Conservation (phyloP, 2,329 filamentous ascomycete genomes). For the Metarhizium humberi region DNA sequence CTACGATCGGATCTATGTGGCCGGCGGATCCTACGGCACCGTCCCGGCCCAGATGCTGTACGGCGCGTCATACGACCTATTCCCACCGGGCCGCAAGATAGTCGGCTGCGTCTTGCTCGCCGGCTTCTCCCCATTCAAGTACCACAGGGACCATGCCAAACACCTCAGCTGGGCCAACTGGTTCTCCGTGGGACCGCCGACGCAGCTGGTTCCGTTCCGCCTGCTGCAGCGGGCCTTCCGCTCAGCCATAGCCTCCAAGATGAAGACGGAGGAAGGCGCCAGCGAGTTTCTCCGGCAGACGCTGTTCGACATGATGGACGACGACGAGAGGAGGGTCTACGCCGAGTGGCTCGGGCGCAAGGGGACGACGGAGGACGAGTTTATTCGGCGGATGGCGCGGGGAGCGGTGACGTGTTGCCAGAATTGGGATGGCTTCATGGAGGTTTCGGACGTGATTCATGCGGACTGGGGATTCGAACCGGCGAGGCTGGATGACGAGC, state of each 20-base stretch:
- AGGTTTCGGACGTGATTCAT: conserved; percentile 14
- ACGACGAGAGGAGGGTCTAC: conserved; percentile 7
- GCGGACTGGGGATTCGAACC: conserved; percentile 15
- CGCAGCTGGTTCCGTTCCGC: conserved; percentile 7
- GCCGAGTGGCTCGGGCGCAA: conserved; percentile 4
- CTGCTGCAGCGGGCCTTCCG: conserved; percentile 9
- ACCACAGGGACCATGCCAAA: conserved; percentile 9
- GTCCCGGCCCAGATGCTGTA: conserved; percentile 15
- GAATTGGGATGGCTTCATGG: conserved; percentile 16
- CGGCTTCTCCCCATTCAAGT: conserved; percentile 12
- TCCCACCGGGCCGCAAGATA: conserved; percentile 11
- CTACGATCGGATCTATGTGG: conserved; percentile 10
- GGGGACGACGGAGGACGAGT: conserved; percentile 5
- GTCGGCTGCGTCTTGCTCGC: conserved; percentile 9
- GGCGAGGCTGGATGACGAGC: conserved; percentile 8
- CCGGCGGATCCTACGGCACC: conserved; percentile 14
- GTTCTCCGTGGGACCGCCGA: conserved; percentile 10
- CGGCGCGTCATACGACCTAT: conserved; percentile 12
- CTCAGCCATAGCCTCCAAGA: conserved; percentile 5
- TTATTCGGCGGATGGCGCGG: conserved; percentile 6
- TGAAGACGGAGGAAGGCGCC: conserved; percentile 8
- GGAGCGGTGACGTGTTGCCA: conserved; percentile 6
- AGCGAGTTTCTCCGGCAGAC: conserved; percentile 8
- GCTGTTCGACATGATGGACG: conserved; percentile 9
- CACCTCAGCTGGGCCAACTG: conserved; percentile 12